These are phyloP conservation scores for Setaria viridis DNA, from an alignment of 202 grass and related monocot species.

Conservation along the genomic window DNA sequence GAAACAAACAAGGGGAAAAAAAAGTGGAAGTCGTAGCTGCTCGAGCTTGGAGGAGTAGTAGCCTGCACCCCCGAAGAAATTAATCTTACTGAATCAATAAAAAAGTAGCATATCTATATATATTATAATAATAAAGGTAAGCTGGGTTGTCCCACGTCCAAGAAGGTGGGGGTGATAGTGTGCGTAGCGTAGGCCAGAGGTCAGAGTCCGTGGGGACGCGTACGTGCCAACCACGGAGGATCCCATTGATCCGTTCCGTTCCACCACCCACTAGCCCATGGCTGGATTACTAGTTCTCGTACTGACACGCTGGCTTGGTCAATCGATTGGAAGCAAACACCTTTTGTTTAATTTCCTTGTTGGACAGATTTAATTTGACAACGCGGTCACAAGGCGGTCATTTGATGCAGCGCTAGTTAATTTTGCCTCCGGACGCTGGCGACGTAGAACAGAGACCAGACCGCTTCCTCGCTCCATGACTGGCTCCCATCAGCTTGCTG, in stretches of 20 bases:
- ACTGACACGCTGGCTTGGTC: too few relatives aligned
- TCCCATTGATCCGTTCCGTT: neutral
- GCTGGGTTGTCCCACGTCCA: slow-evolving; percentile 15
- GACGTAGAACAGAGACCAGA: neutral
- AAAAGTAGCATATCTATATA: too few relatives aligned
- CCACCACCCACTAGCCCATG: too few relatives aligned
- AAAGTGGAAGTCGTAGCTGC: neutral
- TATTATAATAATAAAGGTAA: neutral
- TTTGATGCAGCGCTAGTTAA: neutral
- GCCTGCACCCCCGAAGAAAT: neutral
- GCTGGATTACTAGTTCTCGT: too few relatives aligned
- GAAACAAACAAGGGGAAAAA: neutral
- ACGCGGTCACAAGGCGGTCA: neutral
- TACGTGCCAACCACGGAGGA: neutral
- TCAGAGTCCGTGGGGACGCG: neutral
- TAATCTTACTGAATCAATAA: too few relatives aligned
- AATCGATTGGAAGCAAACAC: too few relatives aligned
- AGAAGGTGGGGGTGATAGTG: neutral
- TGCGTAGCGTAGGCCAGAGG: neutral
- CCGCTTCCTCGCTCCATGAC: neutral
- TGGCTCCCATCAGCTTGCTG: neutral
- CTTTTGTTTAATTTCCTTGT: too few relatives aligned
- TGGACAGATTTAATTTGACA: too few relatives aligned
- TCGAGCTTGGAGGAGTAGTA: too few relatives aligned
- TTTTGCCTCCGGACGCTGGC: neutral